Base-by-base conservation (phyloP, 2,329 filamentous ascomycete genomes). In the Aspergillus novoparasiticus region DNA sequence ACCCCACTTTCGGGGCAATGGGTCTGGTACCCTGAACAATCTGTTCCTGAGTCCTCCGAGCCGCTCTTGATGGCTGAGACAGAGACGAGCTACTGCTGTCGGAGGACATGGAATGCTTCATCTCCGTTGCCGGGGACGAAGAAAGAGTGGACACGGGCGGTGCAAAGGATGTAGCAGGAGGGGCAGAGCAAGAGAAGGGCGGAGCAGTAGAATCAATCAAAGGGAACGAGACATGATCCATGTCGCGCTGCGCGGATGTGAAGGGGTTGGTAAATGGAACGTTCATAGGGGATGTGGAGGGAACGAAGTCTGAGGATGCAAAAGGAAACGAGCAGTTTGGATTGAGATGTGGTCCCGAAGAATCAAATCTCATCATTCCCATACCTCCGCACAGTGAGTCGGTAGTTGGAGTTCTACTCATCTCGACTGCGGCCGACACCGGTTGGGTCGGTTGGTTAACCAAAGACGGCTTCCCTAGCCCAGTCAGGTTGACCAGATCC, bases 41-140 rank as follows among this genome's bases (percentile, higher is more conserved):
- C 69, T 83, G 81, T 70, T 85, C 81, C 68, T 81, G 78, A 56
- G 82, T 78, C 66, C 82, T 80, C 65, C 81, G 81, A 54, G 75
- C 69, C 60, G 78, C 80, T 58, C 82, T 79, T 34, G 82, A 83
- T 69, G 74, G 73, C 63, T 71, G 77, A 54, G 80, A 82, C 59
- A 73, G 71, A 66, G 78, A 77, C 61, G 82, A 83, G 66, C 69
- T 73, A 67, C 78, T 76, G 72, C 83, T 83, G 66, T 80, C 79
- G 59, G 73, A 73, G 63, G 84, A 86, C 71, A 79, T 69, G 66
- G 82, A 82, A 72, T 79, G 79, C 72, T 79, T 79, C 83, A 86
- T 85, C 73, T 85, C 82, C 72, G 79, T 74, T 69, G 76, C 76
- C 26, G 76, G 73, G 75, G 76, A 80, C 70, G 75, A 70, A 67